A percentile compares a stretch with the other conserved stretches of the same genome.
Conservation (phyloP, 257 asterid species). For the Eucommia ulmoides region DNA sequence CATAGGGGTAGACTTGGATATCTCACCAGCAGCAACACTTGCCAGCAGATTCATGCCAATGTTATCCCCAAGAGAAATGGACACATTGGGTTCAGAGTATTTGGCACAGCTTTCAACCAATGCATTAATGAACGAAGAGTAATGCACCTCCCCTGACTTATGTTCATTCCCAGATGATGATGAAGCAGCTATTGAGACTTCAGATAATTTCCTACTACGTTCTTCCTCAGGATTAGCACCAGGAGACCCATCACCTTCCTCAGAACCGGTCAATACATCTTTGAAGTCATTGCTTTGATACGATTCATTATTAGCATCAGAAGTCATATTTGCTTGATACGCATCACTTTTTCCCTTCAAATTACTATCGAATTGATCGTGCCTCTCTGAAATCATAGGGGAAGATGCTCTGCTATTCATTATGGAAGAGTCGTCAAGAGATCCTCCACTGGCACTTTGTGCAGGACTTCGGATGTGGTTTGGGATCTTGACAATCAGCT, state of each 20-base stretch:
- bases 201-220: conserved; percentile 31
- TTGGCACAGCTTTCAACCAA: conserved; percentile 83
- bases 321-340: conserved; percentile 17
- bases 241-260: conserved; percentile 38
- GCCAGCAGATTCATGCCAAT: conserved; percentile 94
- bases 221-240: conserved; percentile 36
- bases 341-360: conserved; percentile 35
- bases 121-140: conserved; percentile 78
- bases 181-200: conserved; percentile 18
- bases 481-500: conserved; percentile 72
- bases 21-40: conserved; percentile 88
- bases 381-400: conserved; percentile 33
- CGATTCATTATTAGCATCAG: conserved; percentile 34
- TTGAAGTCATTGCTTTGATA: conserved; percentile 37
- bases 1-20: conserved; percentile 39
- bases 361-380: conserved; percentile 29
- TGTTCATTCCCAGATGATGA: conserved; percentile 24
- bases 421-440: conserved; percentile 36
- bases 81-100: conserved; percentile 57
- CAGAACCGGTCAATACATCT: conserved; percentile 36
- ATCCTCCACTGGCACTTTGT: conserved; percentile 40
- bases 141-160: conserved; percentile 35
- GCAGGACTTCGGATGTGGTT: conserved; percentile 56
- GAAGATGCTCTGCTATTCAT: conserved; percentile 50
- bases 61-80: conserved; percentile 68